Evolutionary conservation across 495 filamentous ascomycete genomes (phyloP).

Genomic region (Astrothelium macrocarpum): DNA sequence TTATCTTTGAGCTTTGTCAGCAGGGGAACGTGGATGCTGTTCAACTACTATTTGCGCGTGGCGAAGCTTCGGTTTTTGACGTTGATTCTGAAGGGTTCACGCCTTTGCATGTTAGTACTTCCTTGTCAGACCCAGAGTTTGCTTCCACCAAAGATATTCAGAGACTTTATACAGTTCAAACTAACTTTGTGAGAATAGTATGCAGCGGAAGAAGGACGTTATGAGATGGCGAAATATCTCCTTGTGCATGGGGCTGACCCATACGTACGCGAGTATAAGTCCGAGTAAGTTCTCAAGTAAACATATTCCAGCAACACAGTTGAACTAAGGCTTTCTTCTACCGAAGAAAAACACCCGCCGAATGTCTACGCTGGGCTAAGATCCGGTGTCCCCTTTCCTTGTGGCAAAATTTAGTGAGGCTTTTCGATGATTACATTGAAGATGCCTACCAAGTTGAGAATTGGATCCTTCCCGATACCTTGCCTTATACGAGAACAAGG

Average conservation of each 20-base stretch:
- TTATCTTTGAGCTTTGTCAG: background rate
- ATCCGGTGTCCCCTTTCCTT: background rate
- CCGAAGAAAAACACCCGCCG: background rate
- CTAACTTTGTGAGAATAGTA: background rate
- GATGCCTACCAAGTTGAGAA: background rate
- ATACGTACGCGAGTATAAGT: background rate
- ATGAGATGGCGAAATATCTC: slow-evolving; percentile 3
- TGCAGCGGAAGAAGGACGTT: background rate
- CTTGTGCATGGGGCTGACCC: background rate
- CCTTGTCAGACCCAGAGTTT: background rate
- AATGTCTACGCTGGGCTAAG: background rate
- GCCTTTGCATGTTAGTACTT: background rate
- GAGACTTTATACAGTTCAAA: background rate
- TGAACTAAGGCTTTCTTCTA: background rate
- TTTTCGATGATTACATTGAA: slow-evolving; percentile 1
- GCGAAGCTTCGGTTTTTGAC: background rate
- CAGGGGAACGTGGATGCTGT: background rate
- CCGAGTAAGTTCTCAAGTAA: background rate
- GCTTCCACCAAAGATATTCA: background rate
- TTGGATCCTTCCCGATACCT: background rate
- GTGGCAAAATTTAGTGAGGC: background rate
- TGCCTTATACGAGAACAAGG: background rate
- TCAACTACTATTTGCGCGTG: background rate
- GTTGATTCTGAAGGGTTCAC: background rate
- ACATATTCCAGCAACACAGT: background rate